These are phyloP conservation scores for Detonula confervacea DNA, from an alignment of 352 stramenopile species.

Conservation along the genomic window DNA sequence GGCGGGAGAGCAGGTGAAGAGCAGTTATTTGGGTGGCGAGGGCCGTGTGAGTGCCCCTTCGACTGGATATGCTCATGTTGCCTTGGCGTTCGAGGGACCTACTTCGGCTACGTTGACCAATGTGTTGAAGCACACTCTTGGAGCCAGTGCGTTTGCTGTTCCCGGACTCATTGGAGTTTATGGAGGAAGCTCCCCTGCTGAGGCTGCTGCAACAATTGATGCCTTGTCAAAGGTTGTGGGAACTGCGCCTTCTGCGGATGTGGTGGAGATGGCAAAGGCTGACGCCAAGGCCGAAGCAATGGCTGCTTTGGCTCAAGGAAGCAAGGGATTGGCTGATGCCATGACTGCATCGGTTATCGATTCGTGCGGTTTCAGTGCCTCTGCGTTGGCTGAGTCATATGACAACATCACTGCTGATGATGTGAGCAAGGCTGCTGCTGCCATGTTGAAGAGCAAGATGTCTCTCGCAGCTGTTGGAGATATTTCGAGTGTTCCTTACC, in stretches of 20 bases:
- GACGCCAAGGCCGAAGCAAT: constrained; percentile 73
- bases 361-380: constrained; percentile 60
- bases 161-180: constrained; percentile 80
- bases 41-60: constrained; percentile 66
- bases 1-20: not conserved
- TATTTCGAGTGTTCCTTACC: constrained; percentile 75
- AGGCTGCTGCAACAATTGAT: constrained; percentile 55
- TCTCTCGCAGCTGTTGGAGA: constrained; percentile 80
- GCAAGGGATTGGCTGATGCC: constrained; percentile 66
- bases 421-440: constrained; percentile 55
- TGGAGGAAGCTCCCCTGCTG: constrained; percentile 46
- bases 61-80: constrained; percentile 74
- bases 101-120: constrained; percentile 56
- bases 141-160: constrained; percentile 58
- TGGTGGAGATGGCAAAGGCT: constrained; percentile 67
- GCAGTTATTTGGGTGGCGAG: constrained; percentile 72
- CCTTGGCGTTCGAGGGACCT: constrained; percentile 70
- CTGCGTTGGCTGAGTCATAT: constrained; percentile 62
- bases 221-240: constrained; percentile 60
- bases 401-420: constrained; percentile 65
- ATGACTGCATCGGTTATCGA: constrained; percentile 79
- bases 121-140: constrained; percentile 76
- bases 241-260: constrained; percentile 45
- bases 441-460: constrained; percentile 75
- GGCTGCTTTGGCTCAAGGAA: constrained; percentile 70